Percentiles rank a stretch among this genome's conserved stretches.
Conservation (phyloP, 164 flowering plant genomes). For the Stephania yunnanensis region DNA sequence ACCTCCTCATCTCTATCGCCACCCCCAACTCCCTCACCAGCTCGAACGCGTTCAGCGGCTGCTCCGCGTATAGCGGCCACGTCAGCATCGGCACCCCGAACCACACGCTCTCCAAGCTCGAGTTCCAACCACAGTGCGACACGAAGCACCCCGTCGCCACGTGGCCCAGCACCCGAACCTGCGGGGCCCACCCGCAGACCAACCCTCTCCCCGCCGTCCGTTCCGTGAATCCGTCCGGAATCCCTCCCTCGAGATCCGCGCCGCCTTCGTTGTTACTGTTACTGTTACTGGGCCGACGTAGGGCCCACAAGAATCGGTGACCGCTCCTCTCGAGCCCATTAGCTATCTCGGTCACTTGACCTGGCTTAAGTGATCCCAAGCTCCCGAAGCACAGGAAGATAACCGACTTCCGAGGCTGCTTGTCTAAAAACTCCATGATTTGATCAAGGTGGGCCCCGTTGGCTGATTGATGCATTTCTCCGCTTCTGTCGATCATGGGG, state of each 20-base stretch:
- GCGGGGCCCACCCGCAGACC: constrained; percentile 14
- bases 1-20: constrained; percentile 4
- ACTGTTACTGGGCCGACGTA: constrained; percentile 12
- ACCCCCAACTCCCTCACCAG: constrained; percentile 13
- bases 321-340: constrained; percentile 31
- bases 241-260: constrained; percentile 9
- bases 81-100: constrained; percentile 15
- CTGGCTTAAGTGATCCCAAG: constrained; percentile 20
- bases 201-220: constrained; percentile 11
- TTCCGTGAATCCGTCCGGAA: constrained; percentile 16
- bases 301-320: constrained; percentile 35
- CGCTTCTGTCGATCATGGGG: neutral
- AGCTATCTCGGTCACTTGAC: constrained; percentile 33
- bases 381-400: constrained; percentile 40
- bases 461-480: neutral
- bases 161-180: constrained; percentile 12
- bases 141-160: constrained; percentile 18
- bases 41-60: constrained; percentile 12
- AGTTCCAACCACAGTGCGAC: constrained; percentile 21
- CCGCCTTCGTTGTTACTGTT: neutral
- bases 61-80: constrained; percentile 22
- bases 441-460: neutral
- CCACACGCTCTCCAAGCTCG: constrained; percentile 16
- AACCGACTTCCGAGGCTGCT: constrained; percentile 27
- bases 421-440: constrained; percentile 18